These are phyloP conservation scores for Lichtheimia ornata DNA, from an alignment of 371 early-diverging fungal species.

Conservation along the genomic window DNA sequence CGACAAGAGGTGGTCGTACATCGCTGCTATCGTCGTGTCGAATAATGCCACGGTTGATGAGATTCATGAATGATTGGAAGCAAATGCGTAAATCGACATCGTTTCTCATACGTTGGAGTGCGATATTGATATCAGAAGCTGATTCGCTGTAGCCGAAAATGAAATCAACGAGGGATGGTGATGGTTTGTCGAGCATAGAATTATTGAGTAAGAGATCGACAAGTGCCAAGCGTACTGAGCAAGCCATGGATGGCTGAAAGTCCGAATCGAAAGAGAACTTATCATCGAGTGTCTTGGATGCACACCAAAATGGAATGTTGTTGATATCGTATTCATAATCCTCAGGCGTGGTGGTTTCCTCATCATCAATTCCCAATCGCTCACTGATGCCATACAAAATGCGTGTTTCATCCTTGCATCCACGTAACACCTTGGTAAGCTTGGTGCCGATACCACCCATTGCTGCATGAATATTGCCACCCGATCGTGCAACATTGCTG, in stretches of 20 bases:
- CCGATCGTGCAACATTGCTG: constrained; percentile 15
- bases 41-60: constrained; percentile 59
- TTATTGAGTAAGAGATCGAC: constrained; percentile 72
- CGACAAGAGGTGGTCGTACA: constrained; percentile 48
- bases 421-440: constrained; percentile 68
- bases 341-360: constrained; percentile 47
- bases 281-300: constrained; percentile 25
- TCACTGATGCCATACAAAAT: constrained; percentile 81
- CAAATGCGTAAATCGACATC: constrained; percentile 44
- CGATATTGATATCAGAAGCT: constrained; percentile 9
- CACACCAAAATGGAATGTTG: constrained; percentile 51
- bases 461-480: constrained; percentile 16
- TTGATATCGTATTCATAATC: constrained; percentile 48
- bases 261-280: constrained; percentile 20
- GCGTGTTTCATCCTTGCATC: constrained; percentile 59
- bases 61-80: constrained; percentile 70
- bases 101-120: constrained; percentile 47
- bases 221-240: constrained; percentile 71
- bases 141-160: constrained; percentile 67
- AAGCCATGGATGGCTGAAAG: constrained; percentile 20
- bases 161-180: constrained; percentile 85
- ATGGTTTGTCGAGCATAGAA: constrained; percentile 33
- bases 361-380: constrained; percentile 65
- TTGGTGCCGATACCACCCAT: constrained; percentile 57
- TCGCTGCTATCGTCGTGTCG: constrained; percentile 15